These are phyloP conservation scores for Pachysolen tannophilus DNA, from an alignment of 805 yeast genomes.

Conservation along the genomic window DNA sequence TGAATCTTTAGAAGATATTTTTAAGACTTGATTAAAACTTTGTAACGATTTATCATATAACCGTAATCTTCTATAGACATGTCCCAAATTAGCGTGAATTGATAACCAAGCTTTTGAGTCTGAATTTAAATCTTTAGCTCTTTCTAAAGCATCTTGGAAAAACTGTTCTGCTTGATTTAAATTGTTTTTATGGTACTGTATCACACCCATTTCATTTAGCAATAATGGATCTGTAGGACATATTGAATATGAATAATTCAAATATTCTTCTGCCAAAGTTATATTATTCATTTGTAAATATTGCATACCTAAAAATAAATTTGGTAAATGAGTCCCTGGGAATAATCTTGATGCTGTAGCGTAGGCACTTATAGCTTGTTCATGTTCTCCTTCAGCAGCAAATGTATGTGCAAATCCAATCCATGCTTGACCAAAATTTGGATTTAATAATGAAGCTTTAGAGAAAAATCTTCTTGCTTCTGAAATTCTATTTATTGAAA, in stretches of 20 bases:
- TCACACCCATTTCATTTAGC: constrained; percentile 88
- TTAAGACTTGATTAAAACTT: constrained; percentile 71
- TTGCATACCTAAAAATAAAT: constrained; percentile 92
- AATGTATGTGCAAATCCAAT: constrained; percentile 97
- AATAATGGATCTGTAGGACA: constrained; percentile 84
- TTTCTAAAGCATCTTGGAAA: constrained; percentile 62
- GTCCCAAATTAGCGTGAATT: constrained; percentile 81
- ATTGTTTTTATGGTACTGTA: constrained; percentile 71
- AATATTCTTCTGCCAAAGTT: constrained; percentile 78
- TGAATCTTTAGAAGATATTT: constrained; percentile 60
- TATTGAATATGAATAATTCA: constrained; percentile 62
- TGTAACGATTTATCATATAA: constrained; percentile 57
- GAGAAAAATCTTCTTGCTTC: constrained; percentile 87
- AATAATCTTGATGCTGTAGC: constrained; percentile 91
- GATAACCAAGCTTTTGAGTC: constrained; percentile 82
- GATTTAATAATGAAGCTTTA: constrained; percentile 80
- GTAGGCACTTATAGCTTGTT: constrained; percentile 95
- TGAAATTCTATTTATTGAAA: constrained; percentile 58
- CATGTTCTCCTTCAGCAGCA: constrained; percentile 98
- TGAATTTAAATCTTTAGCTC: constrained; percentile 60
- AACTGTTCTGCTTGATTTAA: constrained; percentile 60
- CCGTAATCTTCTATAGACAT: constrained; percentile 68
- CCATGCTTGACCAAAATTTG: constrained; percentile 95
- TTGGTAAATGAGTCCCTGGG: constrained; percentile 86
- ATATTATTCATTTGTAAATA: constrained; percentile 82